Evolutionary conservation across 805 yeast genomes (phyloP).

Genomic region (Candida verbasci): DNA sequence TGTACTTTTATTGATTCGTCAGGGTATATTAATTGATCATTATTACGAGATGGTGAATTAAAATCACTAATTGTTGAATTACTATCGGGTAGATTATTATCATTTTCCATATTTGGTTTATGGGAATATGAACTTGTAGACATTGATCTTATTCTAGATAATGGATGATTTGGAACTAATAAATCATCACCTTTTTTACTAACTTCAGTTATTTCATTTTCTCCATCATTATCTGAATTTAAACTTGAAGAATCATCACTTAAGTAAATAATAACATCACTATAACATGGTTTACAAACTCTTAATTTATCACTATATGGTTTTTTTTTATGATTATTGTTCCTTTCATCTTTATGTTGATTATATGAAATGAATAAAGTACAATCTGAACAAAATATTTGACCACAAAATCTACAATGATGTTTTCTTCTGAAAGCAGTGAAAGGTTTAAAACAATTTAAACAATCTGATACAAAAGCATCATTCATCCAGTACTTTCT

Average conservation of each 20-base stretch:
- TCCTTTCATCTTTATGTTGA: conserved; percentile 38
- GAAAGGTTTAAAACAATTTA: conserved; percentile 74
- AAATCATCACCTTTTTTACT: conserved; percentile 16
- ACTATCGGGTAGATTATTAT: not conserved
- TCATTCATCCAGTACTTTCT: conserved; percentile 96
- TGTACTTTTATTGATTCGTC: conserved; percentile 14
- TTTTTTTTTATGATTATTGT: conserved; percentile 22
- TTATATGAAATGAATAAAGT: conserved; percentile 65
- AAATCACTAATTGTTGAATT: conserved; percentile 4
- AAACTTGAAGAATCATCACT: conserved; percentile 59
- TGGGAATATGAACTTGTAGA: conserved; percentile 18
- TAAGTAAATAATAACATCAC: conserved; percentile 62
- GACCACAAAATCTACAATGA: conserved; percentile 95
- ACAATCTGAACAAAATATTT: conserved; percentile 84
- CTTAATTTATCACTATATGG: conserved; percentile 66
- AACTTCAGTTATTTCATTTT: not conserved
- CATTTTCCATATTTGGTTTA: not conserved
- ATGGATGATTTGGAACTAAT: conserved; percentile 19
- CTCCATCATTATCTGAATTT: conserved; percentile 19
- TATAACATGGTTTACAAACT: conserved; percentile 73
- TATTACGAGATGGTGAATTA: conserved; percentile 4
- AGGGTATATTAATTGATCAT: conserved; percentile 6
- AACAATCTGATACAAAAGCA: conserved; percentile 84
- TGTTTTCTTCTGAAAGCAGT: conserved; percentile 87
- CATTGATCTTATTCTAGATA: conserved; percentile 25